These are phyloP conservation scores for Eucalyptus leucophloia DNA, from an alignment of 345 rosid species.

Conservation along the genomic window DNA sequence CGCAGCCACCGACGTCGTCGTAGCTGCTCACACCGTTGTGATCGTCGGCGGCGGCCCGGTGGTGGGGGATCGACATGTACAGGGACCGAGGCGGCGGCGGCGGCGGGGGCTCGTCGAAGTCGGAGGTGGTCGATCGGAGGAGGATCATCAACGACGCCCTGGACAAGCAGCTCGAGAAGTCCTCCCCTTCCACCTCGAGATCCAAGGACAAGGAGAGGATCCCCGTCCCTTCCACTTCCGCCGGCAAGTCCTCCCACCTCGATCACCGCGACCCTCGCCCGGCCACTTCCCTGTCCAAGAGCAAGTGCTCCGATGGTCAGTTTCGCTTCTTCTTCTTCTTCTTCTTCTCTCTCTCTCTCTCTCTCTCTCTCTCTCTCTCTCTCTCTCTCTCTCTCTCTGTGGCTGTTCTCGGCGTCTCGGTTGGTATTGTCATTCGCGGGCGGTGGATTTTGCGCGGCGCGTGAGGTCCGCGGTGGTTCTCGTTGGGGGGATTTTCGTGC, in stretches of 20 bases:
- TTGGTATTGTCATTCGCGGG: neutral
- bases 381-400: neutral
- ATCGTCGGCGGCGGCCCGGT: neutral
- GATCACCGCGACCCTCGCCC: slow-evolving; percentile 46
- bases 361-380: neutral
- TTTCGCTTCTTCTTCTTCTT: too few species aligned
- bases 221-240: slow-evolving; percentile 65
- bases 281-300: slow-evolving; percentile 30
- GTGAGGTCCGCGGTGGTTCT: neutral
- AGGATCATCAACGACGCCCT: slow-evolving; percentile 76
- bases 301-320: slow-evolving; percentile 60
- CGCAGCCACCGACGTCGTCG: neutral
- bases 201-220: slow-evolving; percentile 46
- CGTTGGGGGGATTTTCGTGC: neutral
- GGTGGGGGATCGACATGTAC: slow-evolving; percentile 21
- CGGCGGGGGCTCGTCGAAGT: slow-evolving; percentile 65
- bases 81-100: slow-evolving; percentile 68
- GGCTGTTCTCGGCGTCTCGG: neutral
- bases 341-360: too few species aligned
- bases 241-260: slow-evolving; percentile 58
- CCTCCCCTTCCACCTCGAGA: slow-evolving; percentile 82
- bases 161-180: slow-evolving; percentile 85
- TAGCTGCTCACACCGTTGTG: neutral
- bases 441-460: neutral
- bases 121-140: slow-evolving; percentile 86